phyloP scores from a whole-genome alignment of 1,139 yeast species.

The Scheffersomyces cryptocercus region DNA sequence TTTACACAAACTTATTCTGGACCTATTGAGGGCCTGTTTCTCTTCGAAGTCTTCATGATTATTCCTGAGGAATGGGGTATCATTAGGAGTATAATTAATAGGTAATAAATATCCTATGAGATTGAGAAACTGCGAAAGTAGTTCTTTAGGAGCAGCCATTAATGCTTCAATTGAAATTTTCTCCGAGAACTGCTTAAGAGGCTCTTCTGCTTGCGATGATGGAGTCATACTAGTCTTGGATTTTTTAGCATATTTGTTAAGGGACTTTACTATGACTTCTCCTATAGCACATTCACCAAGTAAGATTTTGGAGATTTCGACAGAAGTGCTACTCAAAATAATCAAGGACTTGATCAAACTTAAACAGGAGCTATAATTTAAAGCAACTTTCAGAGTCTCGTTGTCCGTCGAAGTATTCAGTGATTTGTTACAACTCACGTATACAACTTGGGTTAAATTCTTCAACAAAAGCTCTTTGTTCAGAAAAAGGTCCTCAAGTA shows the following conservation, averaged over 20 bases:
- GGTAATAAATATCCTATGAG: conserved; percentile 64
- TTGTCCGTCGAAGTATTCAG: conserved; percentile 13
- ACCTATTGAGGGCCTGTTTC: conserved; percentile 24
- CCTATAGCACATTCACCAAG: conserved; percentile 44
- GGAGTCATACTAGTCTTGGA: conserved; percentile 7
- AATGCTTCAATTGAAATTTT: conserved; percentile 62
- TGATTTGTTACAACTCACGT: conserved; percentile 31
- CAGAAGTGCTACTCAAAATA: conserved; percentile 37
- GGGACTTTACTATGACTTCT: conserved; percentile 41
- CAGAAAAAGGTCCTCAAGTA: conserved; percentile 48
- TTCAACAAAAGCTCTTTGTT: conserved; percentile 25
- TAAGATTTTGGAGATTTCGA: conserved; percentile 41
- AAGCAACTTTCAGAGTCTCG: conserved; percentile 19
- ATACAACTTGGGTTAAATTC: conserved; percentile 28
- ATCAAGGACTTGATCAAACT: conserved; percentile 46
- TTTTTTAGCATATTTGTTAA: conserved; percentile 37
- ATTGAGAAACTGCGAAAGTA: conserved; percentile 56
- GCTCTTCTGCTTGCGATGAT: neutral
- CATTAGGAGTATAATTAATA: conserved; percentile 27
- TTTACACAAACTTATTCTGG: conserved; percentile 27
- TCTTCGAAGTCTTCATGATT: conserved; percentile 26
- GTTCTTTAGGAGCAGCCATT: conserved; percentile 73
- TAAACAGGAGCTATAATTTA: conserved; percentile 34
- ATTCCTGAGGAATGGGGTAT: conserved; percentile 34
- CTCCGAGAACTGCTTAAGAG: conserved; percentile 14